Evolutionary conservation across 2,329 filamentous ascomycete genomes (phyloP).

Genomic region (Diplodia intermedia): DNA sequence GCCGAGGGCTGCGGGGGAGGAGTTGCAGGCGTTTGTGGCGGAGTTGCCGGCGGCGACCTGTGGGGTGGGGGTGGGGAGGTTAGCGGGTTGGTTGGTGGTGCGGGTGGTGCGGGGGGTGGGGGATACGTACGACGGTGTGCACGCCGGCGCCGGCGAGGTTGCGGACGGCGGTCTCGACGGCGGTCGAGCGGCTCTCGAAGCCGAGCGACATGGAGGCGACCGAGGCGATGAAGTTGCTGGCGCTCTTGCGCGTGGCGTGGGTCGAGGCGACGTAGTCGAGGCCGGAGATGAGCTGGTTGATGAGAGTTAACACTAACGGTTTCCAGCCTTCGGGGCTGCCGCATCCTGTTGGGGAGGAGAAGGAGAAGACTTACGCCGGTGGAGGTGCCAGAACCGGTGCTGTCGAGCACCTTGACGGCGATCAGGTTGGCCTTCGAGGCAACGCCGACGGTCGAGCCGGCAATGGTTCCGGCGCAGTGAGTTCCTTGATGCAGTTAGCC

Average conservation of each 20-base stretch:
- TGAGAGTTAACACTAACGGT: no score
- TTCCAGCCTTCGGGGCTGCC: not conserved
- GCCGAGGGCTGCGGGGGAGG: constrained; percentile 43
- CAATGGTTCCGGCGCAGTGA: constrained; percentile 47
- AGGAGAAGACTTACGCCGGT: constrained; percentile 1
- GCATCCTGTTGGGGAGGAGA: not conserved
- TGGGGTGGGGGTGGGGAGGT: no score
- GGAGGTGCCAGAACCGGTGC: constrained; percentile 10
- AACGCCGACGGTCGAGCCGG: constrained; percentile 44
- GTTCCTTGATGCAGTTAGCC: constrained; percentile 38
- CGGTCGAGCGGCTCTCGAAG: constrained; percentile 42
- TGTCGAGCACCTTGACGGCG: constrained; percentile 47
- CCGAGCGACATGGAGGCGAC: constrained; percentile 57
- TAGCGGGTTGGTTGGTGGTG: not conserved
- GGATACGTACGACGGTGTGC: constrained; percentile 40
- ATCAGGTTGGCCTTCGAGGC: constrained; percentile 47
- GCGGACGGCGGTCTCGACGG: constrained; percentile 48
- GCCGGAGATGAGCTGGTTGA: constrained; percentile 49
- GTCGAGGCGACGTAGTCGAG: constrained; percentile 56
- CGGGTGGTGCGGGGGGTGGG: not conserved
- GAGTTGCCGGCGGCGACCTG: constrained; percentile 47
- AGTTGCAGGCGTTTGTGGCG: constrained; percentile 42
- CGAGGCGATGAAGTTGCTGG: constrained; percentile 51
- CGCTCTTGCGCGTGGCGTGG: constrained; percentile 51
- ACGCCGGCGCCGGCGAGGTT: constrained; percentile 50